phyloP scores from a whole-genome alignment of 352 stramenopile genomes.

The Plasmopara viticola region DNA sequence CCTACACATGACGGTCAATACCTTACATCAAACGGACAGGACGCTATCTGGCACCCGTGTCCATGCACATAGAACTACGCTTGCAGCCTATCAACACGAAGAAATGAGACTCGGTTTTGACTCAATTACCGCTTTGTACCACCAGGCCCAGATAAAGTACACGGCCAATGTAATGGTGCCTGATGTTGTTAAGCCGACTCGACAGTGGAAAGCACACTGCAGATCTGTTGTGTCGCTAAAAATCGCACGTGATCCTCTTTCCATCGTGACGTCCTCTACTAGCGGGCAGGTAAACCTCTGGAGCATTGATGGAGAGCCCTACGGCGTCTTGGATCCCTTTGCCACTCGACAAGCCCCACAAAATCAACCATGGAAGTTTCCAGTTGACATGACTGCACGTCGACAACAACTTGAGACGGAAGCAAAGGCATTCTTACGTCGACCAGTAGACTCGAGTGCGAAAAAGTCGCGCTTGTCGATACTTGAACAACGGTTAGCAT shows the following conservation, averaged over 20 bases:
- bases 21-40: slow-evolving; percentile 12
- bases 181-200: too few species aligned
- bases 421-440: slow-evolving; percentile 35
- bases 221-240: too few species aligned
- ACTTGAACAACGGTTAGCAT: slow-evolving; percentile 41
- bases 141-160: slow-evolving; percentile 22
- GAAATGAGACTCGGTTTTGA: slow-evolving; percentile 21
- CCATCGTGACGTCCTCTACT: too few species aligned
- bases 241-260: too few species aligned
- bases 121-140: slow-evolving; percentile 40
- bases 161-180: too few species aligned
- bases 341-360: slow-evolving; percentile 47
- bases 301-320: too few species aligned
- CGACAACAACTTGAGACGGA: slow-evolving; percentile 30
- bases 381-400: slow-evolving; percentile 42
- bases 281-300: too few species aligned
- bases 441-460: slow-evolving; percentile 2
- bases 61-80: too few species aligned
- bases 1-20: slow-evolving; percentile 2
- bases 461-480: slow-evolving; percentile 28
- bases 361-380: slow-evolving; percentile 46
- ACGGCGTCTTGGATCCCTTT: slow-evolving; percentile 53
- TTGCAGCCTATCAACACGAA: too few species aligned
- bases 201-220: too few species aligned
- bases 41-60: too few species aligned